phyloP scores from a whole-genome alignment of 257 asterid species.

The Jaltomata sinuosa region DNA sequence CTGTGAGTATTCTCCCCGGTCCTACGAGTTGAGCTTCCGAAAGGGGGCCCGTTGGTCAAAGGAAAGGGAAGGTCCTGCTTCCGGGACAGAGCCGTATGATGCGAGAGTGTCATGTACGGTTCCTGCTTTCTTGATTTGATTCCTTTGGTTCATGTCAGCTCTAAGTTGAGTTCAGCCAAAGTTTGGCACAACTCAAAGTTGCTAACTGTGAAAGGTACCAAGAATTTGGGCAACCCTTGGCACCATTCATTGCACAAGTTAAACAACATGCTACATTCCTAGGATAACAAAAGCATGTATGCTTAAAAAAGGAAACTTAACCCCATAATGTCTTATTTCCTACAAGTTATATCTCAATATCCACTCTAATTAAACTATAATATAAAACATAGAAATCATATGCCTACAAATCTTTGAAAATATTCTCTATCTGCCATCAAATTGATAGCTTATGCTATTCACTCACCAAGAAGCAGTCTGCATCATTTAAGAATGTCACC shows the following conservation, averaged over 20 bases:
- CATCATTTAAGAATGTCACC: slow-evolving; percentile 10
- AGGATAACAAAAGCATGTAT: background rate
- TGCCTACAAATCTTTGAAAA: background rate
- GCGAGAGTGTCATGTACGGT: too few relatives aligned
- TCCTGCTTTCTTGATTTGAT: background rate
- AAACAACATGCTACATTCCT: background rate
- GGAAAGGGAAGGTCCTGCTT: too few relatives aligned
- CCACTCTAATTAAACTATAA: background rate
- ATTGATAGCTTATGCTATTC: background rate
- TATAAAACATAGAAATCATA: background rate
- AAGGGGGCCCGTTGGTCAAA: too few relatives aligned
- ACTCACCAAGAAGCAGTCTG: background rate
- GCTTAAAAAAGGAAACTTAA: background rate
- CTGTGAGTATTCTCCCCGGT: background rate
- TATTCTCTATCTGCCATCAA: background rate
- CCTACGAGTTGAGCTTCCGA: background rate
- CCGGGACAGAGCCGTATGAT: too few relatives aligned
- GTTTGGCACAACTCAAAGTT: background rate
- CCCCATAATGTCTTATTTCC: background rate
- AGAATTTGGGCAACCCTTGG: background rate
- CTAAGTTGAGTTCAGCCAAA: background rate
- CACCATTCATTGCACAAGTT: background rate
- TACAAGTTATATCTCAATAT: background rate
- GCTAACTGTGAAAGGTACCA: background rate
- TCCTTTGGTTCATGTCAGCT: background rate